Conservation (phyloP, 495 filamentous ascomycete species). For the Glonium stellatum region DNA sequence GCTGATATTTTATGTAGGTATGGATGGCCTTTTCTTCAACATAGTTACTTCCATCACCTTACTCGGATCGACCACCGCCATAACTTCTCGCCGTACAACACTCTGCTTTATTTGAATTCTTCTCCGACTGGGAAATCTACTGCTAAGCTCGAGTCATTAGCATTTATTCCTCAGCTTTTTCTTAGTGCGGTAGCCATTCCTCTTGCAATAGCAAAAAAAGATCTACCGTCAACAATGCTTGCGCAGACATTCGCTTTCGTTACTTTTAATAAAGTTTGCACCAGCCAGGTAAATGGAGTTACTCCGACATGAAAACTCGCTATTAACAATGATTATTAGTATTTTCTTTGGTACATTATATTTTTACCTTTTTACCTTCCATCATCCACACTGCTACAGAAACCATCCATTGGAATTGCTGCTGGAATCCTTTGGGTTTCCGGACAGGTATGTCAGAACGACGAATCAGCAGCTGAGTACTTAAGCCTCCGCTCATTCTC, state of each 20-base stretch:
- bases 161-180: slow-evolving; percentile 80
- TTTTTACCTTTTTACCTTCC: slow-evolving; percentile 90
- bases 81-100: slow-evolving; percentile 97
- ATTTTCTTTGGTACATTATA: slow-evolving; percentile 96
- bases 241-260: slow-evolving; percentile 98
- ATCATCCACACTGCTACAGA: slow-evolving; percentile 58
- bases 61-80: slow-evolving; percentile 93
- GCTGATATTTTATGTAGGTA: slow-evolving; percentile 43
- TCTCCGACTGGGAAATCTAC: slow-evolving; percentile 39
- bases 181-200: slow-evolving; percentile 73
- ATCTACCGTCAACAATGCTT: slow-evolving; percentile 81
- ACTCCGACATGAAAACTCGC: not conserved
- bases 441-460: slow-evolving; percentile 45
- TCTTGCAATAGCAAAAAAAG: slow-evolving; percentile 69
- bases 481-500: slow-evolving; percentile 1
- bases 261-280: slow-evolving; percentile 97
- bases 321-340: slow-evolving; percentile 46
- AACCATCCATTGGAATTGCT: slow-evolving; percentile 51
- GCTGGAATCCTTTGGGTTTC: slow-evolving; percentile 65
- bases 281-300: slow-evolving; percentile 65
- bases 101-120: slow-evolving; percentile 76
- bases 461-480: not conserved
- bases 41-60: slow-evolving; percentile 89
- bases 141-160: slow-evolving; percentile 63
- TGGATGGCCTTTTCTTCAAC: slow-evolving; percentile 67